These are phyloP conservation scores for Pseudonitzschia multiseries DNA, from an alignment of 108 stramenopile genomes.

Conservation along the genomic window DNA sequence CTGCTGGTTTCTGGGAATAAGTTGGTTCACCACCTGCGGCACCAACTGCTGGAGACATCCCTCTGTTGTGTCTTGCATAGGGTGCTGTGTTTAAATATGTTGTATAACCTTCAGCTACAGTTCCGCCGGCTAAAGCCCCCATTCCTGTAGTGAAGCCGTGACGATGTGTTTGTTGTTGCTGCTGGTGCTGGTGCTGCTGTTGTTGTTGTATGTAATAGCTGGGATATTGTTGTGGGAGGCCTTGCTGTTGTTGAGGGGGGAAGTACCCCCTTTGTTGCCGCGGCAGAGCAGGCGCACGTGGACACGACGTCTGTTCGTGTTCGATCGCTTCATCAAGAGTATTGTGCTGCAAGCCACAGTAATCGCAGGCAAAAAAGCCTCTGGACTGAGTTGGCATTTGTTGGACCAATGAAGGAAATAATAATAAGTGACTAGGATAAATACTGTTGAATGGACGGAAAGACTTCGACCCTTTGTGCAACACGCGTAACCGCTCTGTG, in stretches of 20 bases:
- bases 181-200: too few species aligned
- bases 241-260: slow-evolving; percentile 5
- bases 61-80: slow-evolving; percentile 4
- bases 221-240: not conserved
- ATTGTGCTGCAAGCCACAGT: slow-evolving; percentile 38
- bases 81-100: not conserved
- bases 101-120: slow-evolving; percentile 17
- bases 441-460: not conserved
- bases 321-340: slow-evolving; percentile 48
- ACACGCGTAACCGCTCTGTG: not conserved
- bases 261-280: slow-evolving; percentile 8
- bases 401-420: not conserved
- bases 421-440: not conserved
- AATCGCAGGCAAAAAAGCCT: slow-evolving; percentile 53
- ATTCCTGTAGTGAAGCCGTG: slow-evolving; percentile 15
- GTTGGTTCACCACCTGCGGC: not conserved
- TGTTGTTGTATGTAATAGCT: slow-evolving; percentile 8
- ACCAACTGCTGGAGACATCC: not conserved
- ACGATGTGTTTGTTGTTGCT: not conserved
- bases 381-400: slow-evolving; percentile 49
- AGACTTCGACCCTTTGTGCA: not conserved
- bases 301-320: slow-evolving; percentile 38
- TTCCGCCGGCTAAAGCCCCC: slow-evolving; percentile 16
- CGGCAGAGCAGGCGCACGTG: not conserved
- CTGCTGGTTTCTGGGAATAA: not conserved